phyloP scores from a whole-genome alignment of 1,284 basidiomycete species.

The Thelephora terrestris region DNA sequence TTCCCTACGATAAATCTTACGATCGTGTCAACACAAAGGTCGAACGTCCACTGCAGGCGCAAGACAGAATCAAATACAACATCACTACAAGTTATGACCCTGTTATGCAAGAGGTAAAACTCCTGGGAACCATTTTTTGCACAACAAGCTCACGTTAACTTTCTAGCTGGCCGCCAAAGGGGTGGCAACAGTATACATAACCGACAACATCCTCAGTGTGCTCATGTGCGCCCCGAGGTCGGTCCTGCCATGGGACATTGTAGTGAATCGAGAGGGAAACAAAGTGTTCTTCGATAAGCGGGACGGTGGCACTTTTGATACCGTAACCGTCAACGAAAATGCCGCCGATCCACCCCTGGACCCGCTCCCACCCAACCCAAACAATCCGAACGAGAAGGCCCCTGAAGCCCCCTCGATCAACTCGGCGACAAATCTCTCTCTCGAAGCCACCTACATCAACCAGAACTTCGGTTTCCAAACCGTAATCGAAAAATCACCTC shows the following conservation, averaged over 20 bases:
- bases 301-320: slow-evolving; percentile 95
- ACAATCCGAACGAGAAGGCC: slow-evolving; percentile 61
- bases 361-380: slow-evolving; percentile 64
- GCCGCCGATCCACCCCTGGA: slow-evolving; percentile 93
- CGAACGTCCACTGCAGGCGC: slow-evolving; percentile 81
- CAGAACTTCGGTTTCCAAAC: slow-evolving; percentile 98
- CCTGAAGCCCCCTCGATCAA: slow-evolving; percentile 79
- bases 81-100: slow-evolving; percentile 97
- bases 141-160: slow-evolving; percentile 1
- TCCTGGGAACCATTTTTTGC: slow-evolving; percentile 5
- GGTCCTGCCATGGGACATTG: slow-evolving; percentile 98
- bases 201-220: slow-evolving; percentile 91
- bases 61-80: slow-evolving; percentile 97
- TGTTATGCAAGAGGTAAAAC: slow-evolving; percentile 73
- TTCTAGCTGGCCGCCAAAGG: slow-evolving; percentile 67
- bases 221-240: slow-evolving; percentile 95
- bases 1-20: slow-evolving; percentile 90
- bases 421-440: slow-evolving; percentile 85
- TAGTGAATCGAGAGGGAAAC: slow-evolving; percentile 88
- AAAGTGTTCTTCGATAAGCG: slow-evolving; percentile 97
- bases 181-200: slow-evolving; percentile 83
- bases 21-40: slow-evolving; percentile 94
- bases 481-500: slow-evolving; percentile 64
- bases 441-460: slow-evolving; percentile 99
- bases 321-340: slow-evolving; percentile 98